A percentile compares a stretch with the other conserved stretches of the same genome.
These are phyloP conservation scores for Tetrahymena borealis DNA, from an alignment of 73 alveolate genomes.

Conservation along the genomic window DNA sequence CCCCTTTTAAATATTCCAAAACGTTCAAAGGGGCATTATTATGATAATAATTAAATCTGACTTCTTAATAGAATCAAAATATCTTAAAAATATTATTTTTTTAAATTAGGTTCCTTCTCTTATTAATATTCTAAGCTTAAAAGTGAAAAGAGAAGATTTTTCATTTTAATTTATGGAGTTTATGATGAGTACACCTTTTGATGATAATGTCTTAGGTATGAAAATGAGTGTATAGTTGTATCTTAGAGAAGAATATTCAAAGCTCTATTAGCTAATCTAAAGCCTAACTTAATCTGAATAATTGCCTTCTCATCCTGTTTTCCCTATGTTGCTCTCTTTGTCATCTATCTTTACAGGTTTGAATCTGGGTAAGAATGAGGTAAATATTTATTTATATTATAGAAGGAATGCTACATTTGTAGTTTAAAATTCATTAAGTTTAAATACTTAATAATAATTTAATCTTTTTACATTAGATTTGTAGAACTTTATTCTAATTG, in stretches of 20 bases:
- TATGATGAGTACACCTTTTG: not conserved
- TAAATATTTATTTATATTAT: too few species aligned
- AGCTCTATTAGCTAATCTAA: not conserved
- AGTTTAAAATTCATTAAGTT: too few species aligned
- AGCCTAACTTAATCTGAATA: not conserved
- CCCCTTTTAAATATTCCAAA: too few species aligned
- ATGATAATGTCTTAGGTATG: not conserved
- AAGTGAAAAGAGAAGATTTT: not conserved
- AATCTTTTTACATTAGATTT: too few species aligned
- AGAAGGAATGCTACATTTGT: too few species aligned
- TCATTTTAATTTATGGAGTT: not conserved
- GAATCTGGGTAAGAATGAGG: not conserved
- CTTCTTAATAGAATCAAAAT: not conserved
- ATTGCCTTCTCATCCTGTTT: not conserved
- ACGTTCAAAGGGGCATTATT: too few species aligned
- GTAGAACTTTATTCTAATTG: too few species aligned
- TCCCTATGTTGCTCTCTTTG: not conserved
- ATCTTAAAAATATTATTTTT: not conserved
- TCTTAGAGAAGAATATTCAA: not conserved
- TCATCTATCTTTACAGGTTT: not conserved
- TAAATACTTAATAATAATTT: too few species aligned
- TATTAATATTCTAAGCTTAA: not conserved
- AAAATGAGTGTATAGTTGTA: not conserved
- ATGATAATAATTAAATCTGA: too few species aligned
- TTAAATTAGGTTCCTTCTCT: not conserved